phyloP scores from a whole-genome alignment of 495 filamentous ascomycete species.

The Aspergillus leporis region DNA sequence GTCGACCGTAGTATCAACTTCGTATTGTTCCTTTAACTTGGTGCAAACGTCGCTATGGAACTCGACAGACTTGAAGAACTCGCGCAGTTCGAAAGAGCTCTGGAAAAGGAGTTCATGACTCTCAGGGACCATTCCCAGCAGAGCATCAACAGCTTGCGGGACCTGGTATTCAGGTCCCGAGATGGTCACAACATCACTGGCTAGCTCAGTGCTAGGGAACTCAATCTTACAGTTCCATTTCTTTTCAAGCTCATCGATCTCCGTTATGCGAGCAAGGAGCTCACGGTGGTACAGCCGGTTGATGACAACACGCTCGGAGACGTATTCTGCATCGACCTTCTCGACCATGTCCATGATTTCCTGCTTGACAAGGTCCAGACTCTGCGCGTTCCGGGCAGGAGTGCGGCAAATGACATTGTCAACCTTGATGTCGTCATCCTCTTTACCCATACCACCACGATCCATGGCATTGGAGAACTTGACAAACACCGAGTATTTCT shows the following conservation, averaged over 20 bases:
- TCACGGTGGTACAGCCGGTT: conserved; percentile 95
- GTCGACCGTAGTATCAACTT: conserved; percentile 76
- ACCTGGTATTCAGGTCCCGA: conserved; percentile 97
- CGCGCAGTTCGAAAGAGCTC: conserved; percentile 67
- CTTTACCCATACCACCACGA: conserved; percentile 86
- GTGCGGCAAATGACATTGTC: conserved; percentile 99
- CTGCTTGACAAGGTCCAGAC: conserved; percentile 93
- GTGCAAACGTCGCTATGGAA: conserved; percentile 76
- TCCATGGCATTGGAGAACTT: conserved; percentile 99
- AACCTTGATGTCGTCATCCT: conserved; percentile 96
- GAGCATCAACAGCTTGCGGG: conserved; percentile 90
- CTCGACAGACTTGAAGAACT: conserved; percentile 73
- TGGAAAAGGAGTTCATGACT: conserved; percentile 87
- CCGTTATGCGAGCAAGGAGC: conserved; percentile 77
- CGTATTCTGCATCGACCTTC: conserved; percentile 95
- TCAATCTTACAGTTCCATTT: conserved; percentile 99
- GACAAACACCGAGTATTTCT: conserved; percentile 99
- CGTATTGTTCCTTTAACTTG: conserved; percentile 87
- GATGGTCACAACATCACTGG: conserved; percentile 92
- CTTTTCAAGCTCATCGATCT: conserved; percentile 94
- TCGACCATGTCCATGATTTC: conserved; percentile 99
- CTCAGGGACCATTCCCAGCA: conserved; percentile 96
- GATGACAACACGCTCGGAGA: conserved; percentile 86
- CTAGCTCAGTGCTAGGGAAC: conserved; percentile 95
- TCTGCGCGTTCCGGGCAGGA: conserved; percentile 94